Evolutionary conservation across 306 rosid genomes (phyloP), one percentile per base, ranked within the genome.

Genomic region (Styphnolobium japonicum): DNA sequence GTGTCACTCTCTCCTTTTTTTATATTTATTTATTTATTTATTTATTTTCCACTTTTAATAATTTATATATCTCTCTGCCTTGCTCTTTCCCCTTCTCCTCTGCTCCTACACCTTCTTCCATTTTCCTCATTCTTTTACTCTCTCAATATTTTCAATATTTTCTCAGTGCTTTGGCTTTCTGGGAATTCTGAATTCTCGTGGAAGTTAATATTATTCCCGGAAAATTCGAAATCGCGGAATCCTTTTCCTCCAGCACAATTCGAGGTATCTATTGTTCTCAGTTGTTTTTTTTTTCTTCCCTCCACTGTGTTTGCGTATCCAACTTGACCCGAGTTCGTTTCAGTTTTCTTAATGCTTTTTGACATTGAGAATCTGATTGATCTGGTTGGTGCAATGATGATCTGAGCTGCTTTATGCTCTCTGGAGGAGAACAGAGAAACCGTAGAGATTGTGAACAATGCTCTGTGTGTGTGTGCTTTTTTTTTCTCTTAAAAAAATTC

Each of bases 311-410:
- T n/a, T n/a, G 27, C 73, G 15, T 60, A 7, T 73, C 66, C 10
- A 42, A 5, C 61, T 49, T 2, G 5, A 40, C 33, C 21, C n/a
- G 18, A 9, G 45, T 68, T 63, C 1, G 10, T 63, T 57, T 84
- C 53, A 48, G 85, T 79, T 67, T 36, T 34, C 39, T 19, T 3
- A 60, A 10, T 42, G 69, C n/a, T 51, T 1, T 83, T 25, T 69
- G 10, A 18, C 53, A 81, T 86, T 83, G 56, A 29, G 79, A 81
- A 81, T 69, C 74, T 75, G 78, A 40, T 79, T 87, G 90, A 88
- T 89, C 90, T 75, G 86, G 52, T 80, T 49, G 73, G 0, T 45
- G 37, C 42, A 61, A 71, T 56, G 53, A 37, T 16, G 25, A 11
- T 42, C 37, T 14, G 23, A 7, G 29, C 21, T 34, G 4, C 80